Conservation (phyloP, 1,139 yeast species). For the Taphrina confusa region DNA sequence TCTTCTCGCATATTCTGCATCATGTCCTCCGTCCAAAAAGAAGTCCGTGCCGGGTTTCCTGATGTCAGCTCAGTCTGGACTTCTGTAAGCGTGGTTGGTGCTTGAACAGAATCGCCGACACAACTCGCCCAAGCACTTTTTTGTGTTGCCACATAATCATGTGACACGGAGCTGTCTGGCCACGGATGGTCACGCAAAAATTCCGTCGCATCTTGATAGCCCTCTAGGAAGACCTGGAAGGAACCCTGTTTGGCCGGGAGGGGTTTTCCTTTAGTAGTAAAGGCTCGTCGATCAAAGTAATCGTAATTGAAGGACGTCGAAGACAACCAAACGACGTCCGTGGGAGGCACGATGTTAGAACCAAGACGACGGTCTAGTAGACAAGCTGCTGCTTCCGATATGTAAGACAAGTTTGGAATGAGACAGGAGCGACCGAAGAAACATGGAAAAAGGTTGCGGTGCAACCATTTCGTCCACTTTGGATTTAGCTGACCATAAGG, state of each 20-base stretch:
- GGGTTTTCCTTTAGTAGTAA: conserved; percentile 42
- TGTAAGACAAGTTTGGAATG: conserved; percentile 71
- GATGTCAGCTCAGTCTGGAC: conserved; percentile 23
- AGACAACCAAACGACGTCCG: conserved; percentile 59
- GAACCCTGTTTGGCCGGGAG: conserved; percentile 63
- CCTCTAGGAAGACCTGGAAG: conserved; percentile 63
- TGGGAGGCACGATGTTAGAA: conserved; percentile 64
- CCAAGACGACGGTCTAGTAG: conserved; percentile 61
- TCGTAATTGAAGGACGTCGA: conserved; percentile 59
- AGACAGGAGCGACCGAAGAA: conserved; percentile 67
- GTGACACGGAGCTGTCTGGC: conserved; percentile 48
- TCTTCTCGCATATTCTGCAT: conserved; percentile 61
- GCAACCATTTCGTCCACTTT: conserved; percentile 80
- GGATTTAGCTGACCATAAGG: conserved; percentile 80
- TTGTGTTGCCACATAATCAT: conserved; percentile 5
- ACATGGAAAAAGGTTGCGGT: conserved; percentile 72
- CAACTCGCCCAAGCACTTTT: conserved; percentile 22
- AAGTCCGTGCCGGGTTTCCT: conserved; percentile 40
- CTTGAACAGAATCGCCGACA: conserved; percentile 20
- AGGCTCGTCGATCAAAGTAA: conserved; percentile 53
- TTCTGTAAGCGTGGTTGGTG: conserved; percentile 8
- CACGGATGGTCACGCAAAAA: conserved; percentile 61
- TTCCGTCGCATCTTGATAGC: conserved; percentile 62
- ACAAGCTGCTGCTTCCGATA: conserved; percentile 73
- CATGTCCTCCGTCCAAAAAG: conserved; percentile 56